Conservation (phyloP, 768 basidiomycete genomes). For the Termitomyces eurrhizus region DNA sequence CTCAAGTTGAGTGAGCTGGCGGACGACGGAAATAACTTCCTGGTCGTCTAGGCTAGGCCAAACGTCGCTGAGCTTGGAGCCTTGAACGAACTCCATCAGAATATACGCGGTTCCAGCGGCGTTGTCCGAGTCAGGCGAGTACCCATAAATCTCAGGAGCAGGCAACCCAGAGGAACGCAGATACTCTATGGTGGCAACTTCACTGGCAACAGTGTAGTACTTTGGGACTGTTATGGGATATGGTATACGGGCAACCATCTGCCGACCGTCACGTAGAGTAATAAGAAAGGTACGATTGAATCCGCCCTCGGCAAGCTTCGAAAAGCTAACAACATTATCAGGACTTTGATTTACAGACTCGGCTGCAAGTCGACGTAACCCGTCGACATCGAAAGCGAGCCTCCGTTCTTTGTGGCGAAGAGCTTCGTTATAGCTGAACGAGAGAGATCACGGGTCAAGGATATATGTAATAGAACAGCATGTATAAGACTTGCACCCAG, state of each 20-base stretch:
- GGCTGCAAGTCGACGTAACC: neutral
- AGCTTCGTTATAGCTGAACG: neutral
- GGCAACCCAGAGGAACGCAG: neutral
- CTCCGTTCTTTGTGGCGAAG: neutral
- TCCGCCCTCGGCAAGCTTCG: neutral
- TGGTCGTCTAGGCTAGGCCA: constrained; percentile 23
- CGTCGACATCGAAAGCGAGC: neutral
- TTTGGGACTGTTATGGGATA: neutral
- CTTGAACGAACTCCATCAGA: neutral
- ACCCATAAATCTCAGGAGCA: neutral
- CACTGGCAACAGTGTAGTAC: neutral
- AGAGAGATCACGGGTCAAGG: neutral
- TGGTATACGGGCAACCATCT: neutral
- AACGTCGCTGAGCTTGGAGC: neutral
- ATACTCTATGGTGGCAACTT: neutral
- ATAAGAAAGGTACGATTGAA: neutral
- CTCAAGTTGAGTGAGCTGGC: constrained; percentile 43
- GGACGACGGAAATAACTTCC: constrained; percentile 37
- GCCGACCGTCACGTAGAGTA: neutral
- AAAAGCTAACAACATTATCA: neutral
- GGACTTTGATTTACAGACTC: neutral
- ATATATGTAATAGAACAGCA: neutral
- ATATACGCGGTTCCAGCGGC: neutral
- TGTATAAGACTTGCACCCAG: neutral
- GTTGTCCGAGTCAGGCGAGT: neutral